Evolutionary conservation across 179 eudicot genomes (phyloP).

Genomic region (Beta macrorhiza): DNA sequence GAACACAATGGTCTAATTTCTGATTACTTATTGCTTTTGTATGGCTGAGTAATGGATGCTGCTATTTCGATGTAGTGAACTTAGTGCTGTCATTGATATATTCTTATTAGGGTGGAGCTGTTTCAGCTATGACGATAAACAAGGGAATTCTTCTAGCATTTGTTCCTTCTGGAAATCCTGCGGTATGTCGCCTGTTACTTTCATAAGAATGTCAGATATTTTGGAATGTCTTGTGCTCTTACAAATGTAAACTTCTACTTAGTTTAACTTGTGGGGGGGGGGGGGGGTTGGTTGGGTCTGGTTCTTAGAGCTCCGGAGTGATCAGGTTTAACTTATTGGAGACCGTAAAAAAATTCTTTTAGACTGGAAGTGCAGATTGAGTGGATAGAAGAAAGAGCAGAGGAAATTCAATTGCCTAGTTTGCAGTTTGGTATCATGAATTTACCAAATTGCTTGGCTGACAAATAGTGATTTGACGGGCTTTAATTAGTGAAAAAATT

Average conservation of each 20-base stretch:
- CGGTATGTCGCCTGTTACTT: slow-evolving; percentile 45
- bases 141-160: slow-evolving; percentile 91
- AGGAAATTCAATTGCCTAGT: background rate
- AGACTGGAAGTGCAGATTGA: background rate
- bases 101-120: slow-evolving; percentile 79
- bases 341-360: background rate
- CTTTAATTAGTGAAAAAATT: background rate
- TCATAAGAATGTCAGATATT: background rate
- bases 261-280: background rate
- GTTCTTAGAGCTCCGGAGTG: background rate
- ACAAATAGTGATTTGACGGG: background rate
- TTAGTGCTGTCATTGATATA: slow-evolving; percentile 13
- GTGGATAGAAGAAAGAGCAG: slow-evolving; percentile 12
- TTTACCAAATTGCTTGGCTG: background rate
- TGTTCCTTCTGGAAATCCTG: slow-evolving; percentile 79
- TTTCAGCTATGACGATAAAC: slow-evolving; percentile 95
- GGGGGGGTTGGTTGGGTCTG: background rate
- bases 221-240: background rate
- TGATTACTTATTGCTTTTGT: slow-evolving; percentile 15
- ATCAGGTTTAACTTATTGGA: background rate
- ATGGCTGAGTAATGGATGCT: background rate
- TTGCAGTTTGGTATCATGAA: slow-evolving; percentile 1
- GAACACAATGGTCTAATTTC: background rate
- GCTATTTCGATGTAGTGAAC: slow-evolving; percentile 8
- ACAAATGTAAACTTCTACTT: background rate